Evolutionary conservation across 345 rosid genomes (phyloP).

Genomic region (Mangifera indica): DNA sequence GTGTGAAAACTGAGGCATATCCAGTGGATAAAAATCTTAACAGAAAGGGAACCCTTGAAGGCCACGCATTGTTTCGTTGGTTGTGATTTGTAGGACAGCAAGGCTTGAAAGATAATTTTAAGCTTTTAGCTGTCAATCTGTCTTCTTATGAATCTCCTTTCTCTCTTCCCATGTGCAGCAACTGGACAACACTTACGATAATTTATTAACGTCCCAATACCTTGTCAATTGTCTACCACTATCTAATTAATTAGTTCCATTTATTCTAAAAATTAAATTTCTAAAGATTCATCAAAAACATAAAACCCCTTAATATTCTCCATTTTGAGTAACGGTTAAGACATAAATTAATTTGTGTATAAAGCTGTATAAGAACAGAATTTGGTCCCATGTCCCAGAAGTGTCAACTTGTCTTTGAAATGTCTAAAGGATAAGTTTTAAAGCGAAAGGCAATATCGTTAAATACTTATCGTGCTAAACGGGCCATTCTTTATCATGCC

Average conservation of each 20-base stretch:
- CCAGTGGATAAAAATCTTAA: conserved; percentile 12
- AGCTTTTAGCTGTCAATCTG: conserved; percentile 15
- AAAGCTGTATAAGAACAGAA: no score
- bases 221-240: background rate
- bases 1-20: background rate
- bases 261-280: no score
- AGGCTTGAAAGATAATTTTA: background rate
- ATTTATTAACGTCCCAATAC: background rate
- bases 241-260: background rate
- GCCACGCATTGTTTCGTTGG: conserved; percentile 24
- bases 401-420: background rate
- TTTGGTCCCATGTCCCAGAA: no score
- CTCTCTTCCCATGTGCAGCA: conserved; percentile 23
- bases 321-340: no score
- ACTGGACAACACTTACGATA: background rate
- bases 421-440: background rate
- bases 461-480: background rate
- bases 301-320: no score
- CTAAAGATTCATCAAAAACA: background rate
- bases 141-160: conserved; percentile 11
- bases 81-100: conserved; percentile 2
- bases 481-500: conserved; percentile 1
- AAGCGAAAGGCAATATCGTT: background rate
- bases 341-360: no score
- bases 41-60: conserved; percentile 13